A percentile compares a stretch with the other conserved stretches of the same genome.
These are phyloP conservation scores for Aspergillus cristatus DNA, from an alignment of 495 filamentous ascomycete species.

Conservation along the genomic window DNA sequence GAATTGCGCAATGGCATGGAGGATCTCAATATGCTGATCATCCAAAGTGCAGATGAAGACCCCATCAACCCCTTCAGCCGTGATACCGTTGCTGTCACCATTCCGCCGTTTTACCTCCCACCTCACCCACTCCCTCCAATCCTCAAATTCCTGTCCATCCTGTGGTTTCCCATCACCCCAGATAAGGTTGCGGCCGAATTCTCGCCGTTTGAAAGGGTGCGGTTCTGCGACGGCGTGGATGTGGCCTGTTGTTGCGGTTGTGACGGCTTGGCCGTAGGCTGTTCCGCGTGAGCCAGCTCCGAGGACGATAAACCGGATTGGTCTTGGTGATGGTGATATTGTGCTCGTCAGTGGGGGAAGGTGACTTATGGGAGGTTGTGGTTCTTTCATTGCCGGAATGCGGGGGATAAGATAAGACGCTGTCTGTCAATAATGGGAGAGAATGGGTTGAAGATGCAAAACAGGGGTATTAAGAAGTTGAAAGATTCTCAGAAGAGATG, in stretches of 20 bases:
- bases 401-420: constrained; percentile 6
- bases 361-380: constrained; percentile 3
- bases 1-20: constrained; percentile 57
- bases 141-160: constrained; percentile 54
- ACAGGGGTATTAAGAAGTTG: no score
- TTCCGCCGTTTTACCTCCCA: constrained; percentile 52
- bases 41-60: constrained; percentile 85
- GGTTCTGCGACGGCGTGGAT: constrained; percentile 79
- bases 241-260: constrained; percentile 47
- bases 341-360: neutral
- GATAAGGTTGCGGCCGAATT: constrained; percentile 59
- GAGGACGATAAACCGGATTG: constrained; percentile 60
- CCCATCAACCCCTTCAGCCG: constrained; percentile 50
- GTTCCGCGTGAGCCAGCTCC: constrained; percentile 80
- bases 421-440: neutral
- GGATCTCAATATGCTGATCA: constrained; percentile 75
- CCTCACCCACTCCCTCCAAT: constrained; percentile 64
- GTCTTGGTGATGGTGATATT: constrained; percentile 5
- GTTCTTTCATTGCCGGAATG: constrained; percentile 17
- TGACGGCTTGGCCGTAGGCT: constrained; percentile 62
- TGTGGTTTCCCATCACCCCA: constrained; percentile 44
- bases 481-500: neutral
- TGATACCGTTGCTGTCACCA: neutral
- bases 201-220: constrained; percentile 59
- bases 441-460: no score